Evolutionary conservation across 2,329 filamentous ascomycete genomes (phyloP).

Genomic region (Sclerotinia minor): DNA sequence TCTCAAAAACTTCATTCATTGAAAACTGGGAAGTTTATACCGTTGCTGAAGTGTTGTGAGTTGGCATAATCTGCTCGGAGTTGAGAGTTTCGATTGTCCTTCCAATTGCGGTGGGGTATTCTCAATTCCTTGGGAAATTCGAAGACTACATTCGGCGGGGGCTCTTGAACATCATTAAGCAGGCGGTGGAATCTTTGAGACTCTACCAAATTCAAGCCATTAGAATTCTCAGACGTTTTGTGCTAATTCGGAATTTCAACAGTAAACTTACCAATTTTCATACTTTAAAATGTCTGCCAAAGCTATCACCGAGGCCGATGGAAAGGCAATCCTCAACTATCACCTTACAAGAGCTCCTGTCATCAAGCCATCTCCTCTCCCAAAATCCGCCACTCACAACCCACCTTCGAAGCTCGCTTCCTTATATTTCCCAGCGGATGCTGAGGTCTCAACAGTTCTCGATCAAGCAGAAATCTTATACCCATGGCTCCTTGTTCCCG

Average conservation of each 20-base stretch:
- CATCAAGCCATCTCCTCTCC: conserved; percentile 97
- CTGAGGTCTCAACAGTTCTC: conserved; percentile 78
- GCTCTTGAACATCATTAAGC: conserved; percentile 13
- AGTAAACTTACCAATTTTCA: conserved; percentile 30
- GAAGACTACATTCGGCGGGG: background rate
- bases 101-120: conserved; percentile 13
- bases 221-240: background rate
- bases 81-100: background rate
- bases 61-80: conserved; percentile 21
- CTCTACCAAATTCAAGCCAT: conserved; percentile 6
- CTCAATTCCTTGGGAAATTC: background rate
- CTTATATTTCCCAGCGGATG: conserved; percentile 89
- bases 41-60: conserved; percentile 3
- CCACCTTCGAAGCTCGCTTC: conserved; percentile 85
- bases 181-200: background rate
- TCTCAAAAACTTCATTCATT: conserved; percentile 10
- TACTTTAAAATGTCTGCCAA: conserved; percentile 79
- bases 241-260: conserved; percentile 18
- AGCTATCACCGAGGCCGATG: conserved; percentile 97
- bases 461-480: conserved; percentile 95
- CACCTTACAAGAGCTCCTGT: conserved; percentile 96
- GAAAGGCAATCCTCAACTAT: conserved; percentile 99
- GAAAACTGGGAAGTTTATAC: background rate
- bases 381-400: conserved; percentile 83
- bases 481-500: conserved; percentile 85